Percentiles rank a stretch among this genome's conserved stretches.
Conservation (phyloP, 192 early-diverging fungal genomes). For the Lobosporangium transversale region DNA sequence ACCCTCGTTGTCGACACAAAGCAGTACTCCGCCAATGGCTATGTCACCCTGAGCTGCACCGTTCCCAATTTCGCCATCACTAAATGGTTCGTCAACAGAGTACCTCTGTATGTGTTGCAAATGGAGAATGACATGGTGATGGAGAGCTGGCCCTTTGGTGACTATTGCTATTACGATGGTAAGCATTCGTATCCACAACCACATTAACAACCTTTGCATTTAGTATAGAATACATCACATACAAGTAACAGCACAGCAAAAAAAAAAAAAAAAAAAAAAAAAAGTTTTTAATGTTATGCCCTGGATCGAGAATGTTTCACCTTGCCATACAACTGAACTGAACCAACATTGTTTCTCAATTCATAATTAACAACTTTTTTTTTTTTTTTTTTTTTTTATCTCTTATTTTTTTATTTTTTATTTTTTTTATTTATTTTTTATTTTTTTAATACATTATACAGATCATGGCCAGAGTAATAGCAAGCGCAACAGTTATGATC, state of each 20-base stretch:
- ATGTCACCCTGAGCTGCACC: conserved; percentile 53
- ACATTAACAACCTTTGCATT: neutral
- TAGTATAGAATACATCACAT: too few relatives aligned
- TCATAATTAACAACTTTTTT: too few relatives aligned
- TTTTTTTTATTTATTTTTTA: neutral
- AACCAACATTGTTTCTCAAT: too few relatives aligned
- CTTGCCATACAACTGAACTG: too few relatives aligned
- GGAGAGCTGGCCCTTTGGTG: conserved; percentile 57
- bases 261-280: too few relatives aligned
- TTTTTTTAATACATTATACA: neutral
- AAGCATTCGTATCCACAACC: neutral
- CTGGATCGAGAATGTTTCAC: too few relatives aligned
- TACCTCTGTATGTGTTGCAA: conserved; percentile 58
- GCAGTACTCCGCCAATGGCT: conserved; percentile 54
- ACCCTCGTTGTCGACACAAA: conserved; percentile 60
- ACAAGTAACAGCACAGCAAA: too few relatives aligned
- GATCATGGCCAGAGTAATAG: conserved; percentile 20
- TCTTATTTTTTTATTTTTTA: too few relatives aligned
- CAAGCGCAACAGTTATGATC: conserved; percentile 31
- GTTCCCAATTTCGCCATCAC: conserved; percentile 59
- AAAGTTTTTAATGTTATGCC: too few relatives aligned
- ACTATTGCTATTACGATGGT: conserved; percentile 55
- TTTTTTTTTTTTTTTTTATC: neutral
- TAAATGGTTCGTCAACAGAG: conserved; percentile 47
- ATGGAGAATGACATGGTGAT: conserved; percentile 56